A percentile compares a stretch with the other conserved stretches of the same genome.
Conservation (phyloP, 768 basidiomycete species). For the Pleurotus salmoneostramineus region DNA sequence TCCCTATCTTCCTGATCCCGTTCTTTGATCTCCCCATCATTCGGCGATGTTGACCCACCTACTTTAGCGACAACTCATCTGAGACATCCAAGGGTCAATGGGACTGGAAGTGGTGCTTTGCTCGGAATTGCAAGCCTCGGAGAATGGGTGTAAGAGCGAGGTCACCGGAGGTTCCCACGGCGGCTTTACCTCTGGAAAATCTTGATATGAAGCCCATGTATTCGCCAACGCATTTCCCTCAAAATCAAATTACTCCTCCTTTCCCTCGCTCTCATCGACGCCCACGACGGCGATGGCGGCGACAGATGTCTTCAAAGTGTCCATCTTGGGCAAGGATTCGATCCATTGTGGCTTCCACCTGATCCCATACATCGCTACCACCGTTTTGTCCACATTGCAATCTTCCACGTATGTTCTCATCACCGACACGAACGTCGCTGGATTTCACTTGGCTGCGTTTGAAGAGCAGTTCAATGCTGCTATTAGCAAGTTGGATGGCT, state of each 20-base stretch:
- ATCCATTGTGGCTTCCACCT: slow-evolving; percentile 96
- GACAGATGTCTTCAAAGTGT: slow-evolving; percentile 70
- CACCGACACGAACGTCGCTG: slow-evolving; percentile 89
- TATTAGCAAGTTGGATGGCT: slow-evolving; percentile 22
- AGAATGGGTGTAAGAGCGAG: slow-evolving; percentile 4
- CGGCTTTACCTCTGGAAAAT: slow-evolving; percentile 1
- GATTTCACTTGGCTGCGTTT: slow-evolving; percentile 70
- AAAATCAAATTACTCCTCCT: neutral
- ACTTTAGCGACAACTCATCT: neutral
- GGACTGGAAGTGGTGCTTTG: neutral
- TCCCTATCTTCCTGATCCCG: too few relatives aligned
- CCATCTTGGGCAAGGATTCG: slow-evolving; percentile 79
- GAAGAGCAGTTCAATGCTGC: slow-evolving; percentile 54
- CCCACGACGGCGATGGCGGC: slow-evolving; percentile 27
- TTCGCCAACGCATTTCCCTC: neutral
- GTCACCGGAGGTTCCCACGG: slow-evolving; percentile 8
- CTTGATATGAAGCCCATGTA: slow-evolving; percentile 7
- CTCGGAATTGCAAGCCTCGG: neutral
- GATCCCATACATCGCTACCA: slow-evolving; percentile 76
- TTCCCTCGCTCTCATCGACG: neutral
- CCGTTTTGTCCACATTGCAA: slow-evolving; percentile 63
- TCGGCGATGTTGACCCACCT: slow-evolving; percentile 2
- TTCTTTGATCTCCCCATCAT: neutral
- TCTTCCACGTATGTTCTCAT: slow-evolving; percentile 89
- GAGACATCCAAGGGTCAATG: neutral